Conservation (phyloP, 805 yeast genomes). For the Saccharomyces kudriavzevii region DNA sequence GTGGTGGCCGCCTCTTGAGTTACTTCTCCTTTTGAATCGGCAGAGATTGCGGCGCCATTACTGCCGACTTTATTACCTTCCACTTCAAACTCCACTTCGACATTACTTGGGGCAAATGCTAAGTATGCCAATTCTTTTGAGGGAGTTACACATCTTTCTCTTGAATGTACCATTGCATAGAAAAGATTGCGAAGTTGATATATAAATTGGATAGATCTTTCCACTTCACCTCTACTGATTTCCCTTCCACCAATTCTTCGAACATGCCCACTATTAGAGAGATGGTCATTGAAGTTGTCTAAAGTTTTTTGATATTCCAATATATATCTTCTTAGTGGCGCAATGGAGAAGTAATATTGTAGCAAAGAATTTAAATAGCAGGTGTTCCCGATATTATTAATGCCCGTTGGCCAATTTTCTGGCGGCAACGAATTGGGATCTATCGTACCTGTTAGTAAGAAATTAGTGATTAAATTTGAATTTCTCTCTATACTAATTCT, state of each 20-base stretch:
- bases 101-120: conserved; percentile 69
- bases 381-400: conserved; percentile 91
- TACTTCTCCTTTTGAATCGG: neutral
- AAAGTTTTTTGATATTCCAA: conserved; percentile 42
- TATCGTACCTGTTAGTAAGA: conserved; percentile 51
- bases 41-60: neutral
- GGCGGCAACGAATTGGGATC: conserved; percentile 54
- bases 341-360: conserved; percentile 82
- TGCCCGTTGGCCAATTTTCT: conserved; percentile 79
- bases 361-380: conserved; percentile 86
- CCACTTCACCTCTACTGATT: conserved; percentile 71
- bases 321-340: conserved; percentile 66
- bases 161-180: conserved; percentile 55
- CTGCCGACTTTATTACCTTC: neutral
- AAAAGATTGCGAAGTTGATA: conserved; percentile 65
- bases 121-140: conserved; percentile 76
- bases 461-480: conserved; percentile 49
- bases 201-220: conserved; percentile 75
- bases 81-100: conserved; percentile 52
- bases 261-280: conserved; percentile 2
- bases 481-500: conserved; percentile 46
- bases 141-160: conserved; percentile 65
- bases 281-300: conserved; percentile 21
- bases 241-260: conserved; percentile 84
- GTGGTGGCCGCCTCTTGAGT: neutral